Percentiles rank a stretch among this genome's conserved stretches.
Evolutionary conservation across 176 grass and related monocot species (phyloP).

Genomic region (Elaeis guineensis): DNA sequence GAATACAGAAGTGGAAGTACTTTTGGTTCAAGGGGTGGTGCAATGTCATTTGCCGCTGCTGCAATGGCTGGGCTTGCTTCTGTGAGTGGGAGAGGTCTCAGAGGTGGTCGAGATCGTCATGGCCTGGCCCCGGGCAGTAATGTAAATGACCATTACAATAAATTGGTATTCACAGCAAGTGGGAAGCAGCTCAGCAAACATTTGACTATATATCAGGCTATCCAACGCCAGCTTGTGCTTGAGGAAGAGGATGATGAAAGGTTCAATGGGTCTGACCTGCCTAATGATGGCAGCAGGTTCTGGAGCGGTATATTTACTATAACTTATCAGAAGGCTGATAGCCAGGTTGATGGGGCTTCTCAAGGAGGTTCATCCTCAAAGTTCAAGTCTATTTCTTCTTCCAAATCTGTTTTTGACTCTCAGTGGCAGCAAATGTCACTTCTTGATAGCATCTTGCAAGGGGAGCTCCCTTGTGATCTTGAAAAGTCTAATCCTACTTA

Average conservation of each 20-base stretch:
- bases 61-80: slow-evolving; percentile 79
- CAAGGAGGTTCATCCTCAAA: slow-evolving; percentile 28
- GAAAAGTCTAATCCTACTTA: slow-evolving; percentile 64
- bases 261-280: slow-evolving; percentile 44
- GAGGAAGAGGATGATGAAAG: slow-evolving; percentile 64
- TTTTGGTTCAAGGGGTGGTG: slow-evolving; percentile 53
- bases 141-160: slow-evolving; percentile 39
- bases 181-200: slow-evolving; percentile 77
- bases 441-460: slow-evolving; percentile 80
- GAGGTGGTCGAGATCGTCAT: slow-evolving; percentile 49
- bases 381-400: slow-evolving; percentile 37
- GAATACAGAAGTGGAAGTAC: slow-evolving; percentile 46
- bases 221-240: slow-evolving; percentile 54
- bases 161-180: slow-evolving; percentile 61
- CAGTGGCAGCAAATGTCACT: slow-evolving; percentile 33
- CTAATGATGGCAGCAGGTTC: slow-evolving; percentile 65
- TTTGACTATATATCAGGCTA: slow-evolving; percentile 82
- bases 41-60: slow-evolving; percentile 86
- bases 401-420: slow-evolving; percentile 19
- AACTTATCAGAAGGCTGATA: slow-evolving; percentile 86
- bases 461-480: slow-evolving; percentile 68
- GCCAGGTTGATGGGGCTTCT: slow-evolving; percentile 27
- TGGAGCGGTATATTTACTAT: slow-evolving; percentile 82
- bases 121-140: slow-evolving; percentile 33
- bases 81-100: slow-evolving; percentile 48